phyloP scores from a whole-genome alignment of 2,329 filamentous ascomycete species.

The Alternaria angustiovoidea region DNA sequence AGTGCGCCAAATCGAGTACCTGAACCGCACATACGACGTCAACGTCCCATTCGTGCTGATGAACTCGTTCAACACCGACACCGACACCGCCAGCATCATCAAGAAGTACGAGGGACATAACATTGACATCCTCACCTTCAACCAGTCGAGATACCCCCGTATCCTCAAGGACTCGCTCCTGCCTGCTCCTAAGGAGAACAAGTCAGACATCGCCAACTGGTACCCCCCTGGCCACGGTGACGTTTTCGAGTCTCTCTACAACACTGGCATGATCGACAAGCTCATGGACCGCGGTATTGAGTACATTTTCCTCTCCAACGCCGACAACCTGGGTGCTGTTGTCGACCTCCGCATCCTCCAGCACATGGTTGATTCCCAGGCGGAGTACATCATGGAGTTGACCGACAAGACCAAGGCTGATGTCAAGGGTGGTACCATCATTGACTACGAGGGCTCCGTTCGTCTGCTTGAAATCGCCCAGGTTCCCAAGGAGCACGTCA shows the following conservation, averaged over 20 bases:
- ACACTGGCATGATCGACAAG: constrained; percentile 97
- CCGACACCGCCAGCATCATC: constrained; percentile 98
- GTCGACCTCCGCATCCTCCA: constrained; percentile 98
- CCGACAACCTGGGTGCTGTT: constrained; percentile 97
- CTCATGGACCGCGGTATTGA: constrained; percentile 94
- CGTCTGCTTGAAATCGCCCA: constrained; percentile 98
- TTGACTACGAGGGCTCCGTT: constrained; percentile 97
- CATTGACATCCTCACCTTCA: constrained; percentile 99
- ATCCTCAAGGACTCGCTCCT: constrained; percentile 98
- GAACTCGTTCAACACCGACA: constrained; percentile 99
- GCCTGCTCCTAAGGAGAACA: constrained; percentile 87
- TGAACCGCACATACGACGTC: constrained; percentile 96
- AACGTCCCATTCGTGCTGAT: constrained; percentile 99
- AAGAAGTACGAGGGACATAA: constrained; percentile 99
- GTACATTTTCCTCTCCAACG: constrained; percentile 98
- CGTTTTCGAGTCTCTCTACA: constrained; percentile 99
- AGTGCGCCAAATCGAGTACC: constrained; percentile 97
- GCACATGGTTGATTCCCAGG: constrained; percentile 97
- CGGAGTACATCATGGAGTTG: constrained; percentile 99
- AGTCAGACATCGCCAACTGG: constrained; percentile 94
- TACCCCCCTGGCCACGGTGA: constrained; percentile 99
- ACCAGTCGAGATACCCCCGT: constrained; percentile 98
- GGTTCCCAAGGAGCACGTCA: constrained; percentile 99
- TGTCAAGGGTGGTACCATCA: constrained; percentile 99
- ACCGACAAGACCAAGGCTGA: constrained; percentile 99